These are phyloP conservation scores for Escallonia rubra DNA, from an alignment of 129 eudicot species.

Conservation along the genomic window DNA sequence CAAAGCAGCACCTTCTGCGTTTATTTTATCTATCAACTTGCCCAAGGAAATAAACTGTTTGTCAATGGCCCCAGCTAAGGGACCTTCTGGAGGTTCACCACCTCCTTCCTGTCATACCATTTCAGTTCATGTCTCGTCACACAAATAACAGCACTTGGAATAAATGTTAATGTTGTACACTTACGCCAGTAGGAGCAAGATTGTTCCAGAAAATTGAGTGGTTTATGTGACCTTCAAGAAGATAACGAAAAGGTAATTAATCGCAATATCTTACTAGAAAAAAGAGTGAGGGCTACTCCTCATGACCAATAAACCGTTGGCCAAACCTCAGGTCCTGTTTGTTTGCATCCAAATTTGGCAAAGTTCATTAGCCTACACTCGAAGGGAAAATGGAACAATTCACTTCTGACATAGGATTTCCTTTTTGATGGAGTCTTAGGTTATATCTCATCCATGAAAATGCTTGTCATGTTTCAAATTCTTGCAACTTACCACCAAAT, in stretches of 20 bases:
- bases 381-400: too few species aligned
- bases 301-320: neutral
- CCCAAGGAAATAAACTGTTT: constrained; percentile 72
- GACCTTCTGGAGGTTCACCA: constrained; percentile 76
- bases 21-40: constrained; percentile 70
- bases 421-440: too few species aligned
- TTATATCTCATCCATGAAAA: too few species aligned
- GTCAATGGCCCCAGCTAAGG: constrained; percentile 79
- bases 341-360: too few species aligned
- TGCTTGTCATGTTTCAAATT: too few species aligned
- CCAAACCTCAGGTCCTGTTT: too few species aligned
- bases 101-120: constrained; percentile 71
- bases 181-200: constrained; percentile 54
- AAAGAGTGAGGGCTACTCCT: too few species aligned
- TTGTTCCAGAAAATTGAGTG: constrained; percentile 99
- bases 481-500: too few species aligned
- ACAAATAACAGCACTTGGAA: neutral
- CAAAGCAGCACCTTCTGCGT: constrained; percentile 93
- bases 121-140: neutral
- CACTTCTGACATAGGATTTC: too few species aligned
- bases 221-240: constrained; percentile 76
- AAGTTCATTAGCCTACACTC: too few species aligned
- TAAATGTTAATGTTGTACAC: constrained; percentile 30
- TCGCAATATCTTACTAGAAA: too few species aligned
- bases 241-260: neutral